Conservation (phyloP, 2,329 filamentous ascomycete genomes). For the Byssothecium circinans region DNA sequence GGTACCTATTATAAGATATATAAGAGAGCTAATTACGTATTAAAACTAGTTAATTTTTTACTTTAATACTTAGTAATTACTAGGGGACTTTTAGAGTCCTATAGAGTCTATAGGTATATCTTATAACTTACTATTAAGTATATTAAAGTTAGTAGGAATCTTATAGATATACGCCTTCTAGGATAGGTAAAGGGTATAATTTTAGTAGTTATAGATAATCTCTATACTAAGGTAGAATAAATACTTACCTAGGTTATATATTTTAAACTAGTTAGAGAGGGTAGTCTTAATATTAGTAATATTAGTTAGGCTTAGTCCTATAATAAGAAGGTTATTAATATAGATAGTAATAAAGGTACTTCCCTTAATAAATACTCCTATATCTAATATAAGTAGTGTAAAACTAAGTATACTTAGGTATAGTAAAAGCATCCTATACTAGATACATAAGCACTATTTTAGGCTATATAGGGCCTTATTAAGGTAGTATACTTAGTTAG, state of each 20-base stretch:
- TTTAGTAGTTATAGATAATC: constrained; percentile 15
- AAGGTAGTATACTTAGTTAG: constrained; percentile 18
- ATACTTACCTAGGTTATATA: constrained; percentile 23
- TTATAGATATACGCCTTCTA: constrained; percentile 27
- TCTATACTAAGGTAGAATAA: constrained; percentile 28
- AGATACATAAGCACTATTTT: constrained; percentile 28
- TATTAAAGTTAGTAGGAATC: too few relatives aligned
- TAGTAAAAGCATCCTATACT: constrained; percentile 20
- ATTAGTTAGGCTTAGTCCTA: constrained; percentile 7
- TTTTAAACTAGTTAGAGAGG: constrained; percentile 22
- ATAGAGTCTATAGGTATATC: constrained; percentile 4
- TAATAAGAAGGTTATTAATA: constrained; percentile 33
- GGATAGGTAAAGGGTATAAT: constrained; percentile 1
- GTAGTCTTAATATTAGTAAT: constrained; percentile 18
- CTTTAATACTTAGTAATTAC: too few relatives aligned
- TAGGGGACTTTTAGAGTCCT: too few relatives aligned
- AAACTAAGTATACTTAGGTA: constrained; percentile 22
- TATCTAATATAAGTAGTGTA: constrained; percentile 8
- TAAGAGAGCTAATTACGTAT: constrained; percentile 19
- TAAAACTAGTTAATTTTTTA: too few relatives aligned
- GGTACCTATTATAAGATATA: constrained; percentile 20
- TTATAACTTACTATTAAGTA: constrained; percentile 10
- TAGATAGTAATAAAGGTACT: constrained; percentile 24
- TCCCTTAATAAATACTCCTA: constrained; percentile 15
- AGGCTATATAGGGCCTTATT: constrained; percentile 33